phyloP scores from a whole-genome alignment of 352 stramenopile species.

The Pythium pyrilobum region DNA sequence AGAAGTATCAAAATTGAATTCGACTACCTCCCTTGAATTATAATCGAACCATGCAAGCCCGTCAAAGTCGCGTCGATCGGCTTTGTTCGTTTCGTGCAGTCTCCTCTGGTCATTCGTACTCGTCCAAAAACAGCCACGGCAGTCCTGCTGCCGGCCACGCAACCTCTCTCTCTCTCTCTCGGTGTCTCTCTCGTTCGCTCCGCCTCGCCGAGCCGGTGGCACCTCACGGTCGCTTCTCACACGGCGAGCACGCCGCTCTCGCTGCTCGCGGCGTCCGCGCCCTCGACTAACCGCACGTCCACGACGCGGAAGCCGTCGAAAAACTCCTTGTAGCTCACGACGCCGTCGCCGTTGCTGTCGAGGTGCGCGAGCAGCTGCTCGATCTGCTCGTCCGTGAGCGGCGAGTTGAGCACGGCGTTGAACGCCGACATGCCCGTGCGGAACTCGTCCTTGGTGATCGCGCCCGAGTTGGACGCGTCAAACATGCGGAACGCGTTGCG shows the following conservation, averaged over 20 bases:
- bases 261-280: conserved; percentile 1
- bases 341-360: conserved; percentile 88
- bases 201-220: not conserved
- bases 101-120: too few relatives aligned
- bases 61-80: too few relatives aligned
- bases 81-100: too few relatives aligned
- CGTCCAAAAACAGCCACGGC: too few relatives aligned
- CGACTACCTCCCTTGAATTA: too few relatives aligned
- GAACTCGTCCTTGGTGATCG: conserved; percentile 84
- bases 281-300: conserved; percentile 47
- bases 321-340: conserved; percentile 93
- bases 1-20: too few relatives aligned
- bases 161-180: not conserved
- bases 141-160: too few relatives aligned
- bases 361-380: conserved; percentile 84
- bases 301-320: conserved; percentile 89
- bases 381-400: conserved; percentile 89
- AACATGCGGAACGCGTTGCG: conserved; percentile 91
- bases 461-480: conserved; percentile 77
- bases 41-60: too few relatives aligned
- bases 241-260: not conserved
- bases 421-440: conserved; percentile 81
- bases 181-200: not conserved
- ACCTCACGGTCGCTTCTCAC: not conserved
- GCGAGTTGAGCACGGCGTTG: conserved; percentile 87